Evolutionary conservation across 495 filamentous ascomycete species (phyloP).

Genomic region (Alectoria sarmentosa): DNA sequence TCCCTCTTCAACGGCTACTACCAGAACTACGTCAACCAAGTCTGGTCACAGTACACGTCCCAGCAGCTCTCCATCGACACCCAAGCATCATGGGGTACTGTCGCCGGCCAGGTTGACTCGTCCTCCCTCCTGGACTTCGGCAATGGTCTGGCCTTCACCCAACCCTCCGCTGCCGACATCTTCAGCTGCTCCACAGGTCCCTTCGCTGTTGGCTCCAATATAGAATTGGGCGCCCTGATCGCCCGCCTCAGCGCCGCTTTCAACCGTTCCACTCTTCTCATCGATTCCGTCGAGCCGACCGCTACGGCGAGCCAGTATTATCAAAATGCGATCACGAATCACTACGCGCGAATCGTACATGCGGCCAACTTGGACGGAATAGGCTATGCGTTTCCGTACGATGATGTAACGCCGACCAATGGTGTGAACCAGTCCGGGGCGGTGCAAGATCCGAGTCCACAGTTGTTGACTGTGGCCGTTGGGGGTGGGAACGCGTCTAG

Average conservation of each 20-base stretch:
- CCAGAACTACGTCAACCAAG: slow-evolving; percentile 52
- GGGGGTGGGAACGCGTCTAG: slow-evolving; percentile 41
- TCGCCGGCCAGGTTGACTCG: slow-evolving; percentile 44
- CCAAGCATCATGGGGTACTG: slow-evolving; percentile 45
- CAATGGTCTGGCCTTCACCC: slow-evolving; percentile 43
- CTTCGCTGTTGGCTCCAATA: slow-evolving; percentile 46
- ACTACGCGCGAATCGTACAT: slow-evolving; percentile 64
- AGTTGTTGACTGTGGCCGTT: slow-evolving; percentile 53
- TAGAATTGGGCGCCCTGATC: slow-evolving; percentile 46
- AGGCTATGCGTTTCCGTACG: slow-evolving; percentile 75
- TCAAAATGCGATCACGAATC: slow-evolving; percentile 53
- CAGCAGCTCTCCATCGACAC: slow-evolving; percentile 54
- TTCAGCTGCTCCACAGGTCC: slow-evolving; percentile 66
- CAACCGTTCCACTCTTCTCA: slow-evolving; percentile 57
- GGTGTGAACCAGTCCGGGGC: slow-evolving; percentile 56
- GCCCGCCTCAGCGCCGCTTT: slow-evolving; percentile 63
- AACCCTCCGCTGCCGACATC: slow-evolving; percentile 56
- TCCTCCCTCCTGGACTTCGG: slow-evolving; percentile 42
- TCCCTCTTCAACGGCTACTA: slow-evolving; percentile 57
- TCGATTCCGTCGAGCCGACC: slow-evolving; percentile 42
- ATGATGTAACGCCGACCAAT: slow-evolving; percentile 58
- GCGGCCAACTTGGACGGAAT: slow-evolving; percentile 50
- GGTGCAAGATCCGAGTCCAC: slow-evolving; percentile 50
- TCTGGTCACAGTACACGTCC: slow-evolving; percentile 54
- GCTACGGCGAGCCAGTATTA: slow-evolving; percentile 47